A percentile compares a stretch with the other conserved stretches of the same genome.
These are phyloP conservation scores for Cenchrus americanus DNA, from an alignment of 176 grass and related monocot species.

Conservation along the genomic window DNA sequence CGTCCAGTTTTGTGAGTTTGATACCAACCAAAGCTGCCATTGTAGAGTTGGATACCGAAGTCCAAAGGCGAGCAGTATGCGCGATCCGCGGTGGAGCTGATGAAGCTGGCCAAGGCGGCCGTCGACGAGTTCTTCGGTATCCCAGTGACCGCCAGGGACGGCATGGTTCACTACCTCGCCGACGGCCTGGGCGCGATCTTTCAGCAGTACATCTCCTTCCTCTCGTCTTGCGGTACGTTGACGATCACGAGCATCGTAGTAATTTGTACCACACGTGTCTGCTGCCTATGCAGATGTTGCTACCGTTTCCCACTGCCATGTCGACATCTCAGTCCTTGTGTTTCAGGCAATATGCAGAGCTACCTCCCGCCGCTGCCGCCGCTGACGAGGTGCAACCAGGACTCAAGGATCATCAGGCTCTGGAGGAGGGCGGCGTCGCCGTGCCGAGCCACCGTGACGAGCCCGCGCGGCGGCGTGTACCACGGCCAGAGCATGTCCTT, in stretches of 20 bases:
- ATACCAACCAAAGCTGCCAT: background rate
- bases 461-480: conserved; percentile 19
- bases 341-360: conserved; percentile 67
- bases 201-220: conserved; percentile 78
- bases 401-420: conserved; percentile 66
- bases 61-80: conserved; percentile 74
- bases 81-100: conserved; percentile 78
- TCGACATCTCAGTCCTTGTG: background rate
- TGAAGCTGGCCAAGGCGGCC: conserved; percentile 81
- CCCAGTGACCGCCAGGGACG: conserved; percentile 60
- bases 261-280: background rate
- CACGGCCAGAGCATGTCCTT: conserved; percentile 40
- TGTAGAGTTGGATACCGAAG: conserved; percentile 83
- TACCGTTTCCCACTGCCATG: background rate
- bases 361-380: conserved; percentile 72
- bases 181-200: conserved; percentile 62
- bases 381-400: conserved; percentile 88
- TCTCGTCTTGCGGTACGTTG: conserved; percentile 75
- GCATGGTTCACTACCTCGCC: conserved; percentile 77
- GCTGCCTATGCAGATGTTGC: background rate
- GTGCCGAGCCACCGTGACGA: conserved; percentile 42
- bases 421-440: conserved; percentile 83
- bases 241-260: background rate
- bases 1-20: background rate
- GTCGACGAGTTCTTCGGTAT: conserved; percentile 88